Evolutionary conservation across 1,284 basidiomycete species (phyloP), one percentile per base, ranked within the genome.

Genomic region (Cryptococcus sp.): DNA sequence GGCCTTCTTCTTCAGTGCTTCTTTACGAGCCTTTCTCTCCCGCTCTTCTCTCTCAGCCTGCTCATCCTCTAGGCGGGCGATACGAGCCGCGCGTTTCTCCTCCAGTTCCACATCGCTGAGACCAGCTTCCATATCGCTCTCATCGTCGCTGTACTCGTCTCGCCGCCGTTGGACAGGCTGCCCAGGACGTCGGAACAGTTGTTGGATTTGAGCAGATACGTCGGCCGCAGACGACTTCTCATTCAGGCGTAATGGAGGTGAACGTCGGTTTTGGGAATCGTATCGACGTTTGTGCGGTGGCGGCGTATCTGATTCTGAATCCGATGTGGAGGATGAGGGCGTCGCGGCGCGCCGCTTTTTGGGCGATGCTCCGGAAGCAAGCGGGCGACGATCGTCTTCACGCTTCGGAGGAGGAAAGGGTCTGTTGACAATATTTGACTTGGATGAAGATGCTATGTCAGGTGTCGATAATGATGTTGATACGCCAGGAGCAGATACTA

Each of bases 121-220:
- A 2, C 73, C 73, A 19, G 75, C 75, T 59, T 77, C 75, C 73
- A 76, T 77, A 66, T 77, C 76, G 38, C 65, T 67, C 23, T 56
- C 57, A 5, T 47, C 56, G 22, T 62, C 65, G 52, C 62, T 64
- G 15, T 60, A 63, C 20, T 66, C 61, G 16, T 54, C 48, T 16
- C 40, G 47, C 40, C 57, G 55, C 23, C 41, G 31, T 35, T 50
- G 53, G 35, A 23, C 19, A 8, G 59, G 48, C 47, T 51, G 41
- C 44, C 69, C 70, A 31, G 67, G 65, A 46, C 69, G 40, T 19
- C 67, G 48, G 53, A 74, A 73, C 17, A 74, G 47, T 8, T 61
- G 64, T 45, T 69, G 67, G 44, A 74, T 75, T 47, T 61, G 53
- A 7, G 70, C 62, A n/a, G 69, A 69, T 17, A 76, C 61, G 15